Percentiles rank a stretch among this genome's conserved stretches.
Evolutionary conservation across 192 early-diverging fungal species (phyloP).

Genomic region (Coemansia sp.): DNA sequence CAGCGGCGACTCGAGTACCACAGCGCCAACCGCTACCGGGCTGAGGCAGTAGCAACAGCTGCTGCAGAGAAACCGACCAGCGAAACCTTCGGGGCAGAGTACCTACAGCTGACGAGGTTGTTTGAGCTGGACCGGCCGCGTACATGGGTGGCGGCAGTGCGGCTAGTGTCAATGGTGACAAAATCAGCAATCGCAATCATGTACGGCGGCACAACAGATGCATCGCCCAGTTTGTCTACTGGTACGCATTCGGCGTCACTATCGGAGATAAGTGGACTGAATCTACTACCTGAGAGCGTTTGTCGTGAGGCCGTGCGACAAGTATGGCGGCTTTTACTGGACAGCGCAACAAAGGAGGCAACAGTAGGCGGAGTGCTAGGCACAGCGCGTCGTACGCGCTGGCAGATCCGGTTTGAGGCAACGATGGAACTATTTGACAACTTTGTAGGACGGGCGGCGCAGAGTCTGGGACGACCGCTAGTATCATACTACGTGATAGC

Average conservation of each 20-base stretch:
- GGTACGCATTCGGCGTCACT: conserved; percentile 49
- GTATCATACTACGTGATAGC: conserved; percentile 49
- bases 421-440: conserved; percentile 52
- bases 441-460: conserved; percentile 44
- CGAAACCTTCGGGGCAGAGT: conserved; percentile 47
- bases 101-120: conserved; percentile 36
- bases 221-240: conserved; percentile 25
- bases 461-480: conserved; percentile 39
- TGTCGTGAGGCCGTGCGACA: conserved; percentile 45
- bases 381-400: conserved; percentile 46
- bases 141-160: conserved; percentile 49
- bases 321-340: conserved; percentile 49
- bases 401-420: conserved; percentile 54
- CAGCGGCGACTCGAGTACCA: conserved; percentile 38
- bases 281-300: conserved; percentile 43
- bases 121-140: conserved; percentile 50
- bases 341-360: conserved; percentile 41
- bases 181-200: conserved; percentile 45
- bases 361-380: conserved; percentile 35
- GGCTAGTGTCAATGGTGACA: conserved; percentile 49
- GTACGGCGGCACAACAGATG: conserved; percentile 41
- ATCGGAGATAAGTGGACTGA: conserved; percentile 41
- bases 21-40: conserved; percentile 40
- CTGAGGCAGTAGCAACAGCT: not conserved
- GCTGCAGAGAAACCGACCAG: not conserved